Conservation (phyloP, 2,329 filamentous ascomycete genomes). For the Parafenestella ontariensis region DNA sequence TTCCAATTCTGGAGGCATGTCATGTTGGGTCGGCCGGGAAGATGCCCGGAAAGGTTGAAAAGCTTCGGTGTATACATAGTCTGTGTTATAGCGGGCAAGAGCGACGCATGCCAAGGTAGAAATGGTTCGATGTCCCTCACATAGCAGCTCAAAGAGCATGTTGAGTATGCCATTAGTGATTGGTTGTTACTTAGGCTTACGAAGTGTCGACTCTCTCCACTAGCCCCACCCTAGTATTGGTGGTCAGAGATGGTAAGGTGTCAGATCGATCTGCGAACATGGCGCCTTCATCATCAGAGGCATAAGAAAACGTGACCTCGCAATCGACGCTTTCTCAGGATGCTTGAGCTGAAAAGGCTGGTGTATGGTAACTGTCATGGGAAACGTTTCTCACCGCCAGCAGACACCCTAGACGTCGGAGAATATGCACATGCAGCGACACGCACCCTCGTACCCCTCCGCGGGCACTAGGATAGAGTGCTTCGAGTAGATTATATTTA, state of each 20-base stretch:
- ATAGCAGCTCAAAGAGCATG: not conserved
- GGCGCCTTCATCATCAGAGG: not conserved
- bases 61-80: not conserved
- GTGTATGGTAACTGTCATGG: no score
- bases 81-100: not conserved
- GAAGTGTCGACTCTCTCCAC: no score
- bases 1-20: not conserved
- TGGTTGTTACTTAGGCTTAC: no score
- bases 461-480: not conserved
- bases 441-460: not conserved
- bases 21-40: not conserved
- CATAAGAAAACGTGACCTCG: not conserved
- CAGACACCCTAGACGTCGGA: conserved; percentile 12
- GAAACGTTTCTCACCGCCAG: no score
- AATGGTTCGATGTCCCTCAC: not conserved
- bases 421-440: conserved; percentile 11
- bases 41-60: not conserved
- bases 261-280: conserved; percentile 1
- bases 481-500: not conserved
- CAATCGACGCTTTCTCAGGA: not conserved
- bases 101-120: no score
- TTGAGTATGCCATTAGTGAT: not conserved
- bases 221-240: conserved; percentile 4
- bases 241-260: not conserved
- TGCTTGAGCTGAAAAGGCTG: not conserved